A percentile compares a stretch with the other conserved stretches of the same genome.
phyloP scores from a whole-genome alignment of 1,284 basidiomycete genomes.

The Wallemia ichthyophaga region DNA sequence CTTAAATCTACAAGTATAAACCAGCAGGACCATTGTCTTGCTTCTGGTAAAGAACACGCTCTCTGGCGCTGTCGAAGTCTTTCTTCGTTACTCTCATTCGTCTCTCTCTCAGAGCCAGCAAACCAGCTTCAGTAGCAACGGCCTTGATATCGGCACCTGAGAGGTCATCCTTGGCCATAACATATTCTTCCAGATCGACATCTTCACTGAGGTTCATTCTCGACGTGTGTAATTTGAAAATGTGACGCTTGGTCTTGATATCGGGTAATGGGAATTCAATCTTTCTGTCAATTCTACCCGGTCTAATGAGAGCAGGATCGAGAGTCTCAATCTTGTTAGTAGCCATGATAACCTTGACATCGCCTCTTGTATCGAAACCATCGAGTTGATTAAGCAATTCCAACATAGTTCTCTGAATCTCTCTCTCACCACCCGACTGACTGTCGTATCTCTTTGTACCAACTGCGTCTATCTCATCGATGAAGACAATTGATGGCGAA shows the following conservation, averaged over 20 bases:
- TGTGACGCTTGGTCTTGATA: conserved; percentile 86
- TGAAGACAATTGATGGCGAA: conserved; percentile 93
- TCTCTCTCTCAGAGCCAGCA: conserved; percentile 74
- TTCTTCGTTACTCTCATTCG: conserved; percentile 81
- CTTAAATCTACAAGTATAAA: conserved; percentile 8
- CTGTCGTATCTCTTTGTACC: conserved; percentile 93
- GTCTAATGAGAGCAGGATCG: conserved; percentile 87
- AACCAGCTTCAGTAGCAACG: conserved; percentile 81
- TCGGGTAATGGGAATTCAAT: conserved; percentile 88
- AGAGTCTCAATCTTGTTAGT: conserved; percentile 81
- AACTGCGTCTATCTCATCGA: conserved; percentile 95
- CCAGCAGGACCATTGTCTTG: conserved; percentile 12
- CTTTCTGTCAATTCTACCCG: conserved; percentile 94
- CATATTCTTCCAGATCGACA: conserved; percentile 85
- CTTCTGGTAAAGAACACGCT: conserved; percentile 13
- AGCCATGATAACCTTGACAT: conserved; percentile 91
- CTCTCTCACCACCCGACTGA: conserved; percentile 86
- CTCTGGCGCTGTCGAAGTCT: conserved; percentile 12
- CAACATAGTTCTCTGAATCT: conserved; percentile 84
- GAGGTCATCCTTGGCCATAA: conserved; percentile 84
- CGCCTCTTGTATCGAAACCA: conserved; percentile 93
- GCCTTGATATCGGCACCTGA: conserved; percentile 97
- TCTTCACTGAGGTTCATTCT: conserved; percentile 79
- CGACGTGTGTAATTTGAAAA: conserved; percentile 87
- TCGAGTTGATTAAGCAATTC: conserved; percentile 41